These are phyloP conservation scores for Colletotrichum sp. DNA, from an alignment of 2,329 filamentous ascomycete species.

Conservation along the genomic window DNA sequence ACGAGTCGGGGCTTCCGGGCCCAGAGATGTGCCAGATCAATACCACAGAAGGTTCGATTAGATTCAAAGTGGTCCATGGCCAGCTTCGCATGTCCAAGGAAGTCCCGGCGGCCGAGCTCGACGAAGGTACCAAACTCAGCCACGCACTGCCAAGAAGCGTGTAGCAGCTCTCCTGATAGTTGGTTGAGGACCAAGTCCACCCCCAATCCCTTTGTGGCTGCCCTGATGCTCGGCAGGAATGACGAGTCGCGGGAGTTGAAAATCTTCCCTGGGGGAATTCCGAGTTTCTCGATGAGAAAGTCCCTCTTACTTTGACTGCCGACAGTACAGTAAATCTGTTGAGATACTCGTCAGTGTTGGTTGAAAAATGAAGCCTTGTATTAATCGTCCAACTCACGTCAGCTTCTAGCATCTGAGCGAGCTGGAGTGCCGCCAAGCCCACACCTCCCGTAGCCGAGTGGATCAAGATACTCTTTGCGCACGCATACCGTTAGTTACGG, in stretches of 20 bases:
- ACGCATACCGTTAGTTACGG: background rate
- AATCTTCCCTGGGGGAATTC: background rate
- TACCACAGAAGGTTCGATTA: slow-evolving; percentile 36
- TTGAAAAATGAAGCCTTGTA: background rate
- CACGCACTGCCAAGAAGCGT: slow-evolving; percentile 48
- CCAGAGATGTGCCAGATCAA: slow-evolving; percentile 32
- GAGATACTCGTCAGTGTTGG: background rate
- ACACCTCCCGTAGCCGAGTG: slow-evolving; percentile 3
- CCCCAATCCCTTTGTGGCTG: slow-evolving; percentile 13
- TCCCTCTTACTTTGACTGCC: background rate
- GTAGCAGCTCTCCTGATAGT: slow-evolving; percentile 45
- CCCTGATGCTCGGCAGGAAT: background rate
- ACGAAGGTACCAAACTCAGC: slow-evolving; percentile 49
- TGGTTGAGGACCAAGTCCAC: slow-evolving; percentile 47
- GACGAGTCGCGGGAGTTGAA: slow-evolving; percentile 1
- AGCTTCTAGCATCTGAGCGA: background rate
- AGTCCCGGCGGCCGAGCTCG: slow-evolving; percentile 50
- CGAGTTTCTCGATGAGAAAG: background rate
- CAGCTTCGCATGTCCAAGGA: slow-evolving; percentile 43
- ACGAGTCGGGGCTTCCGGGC: background rate
- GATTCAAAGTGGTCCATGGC: slow-evolving; percentile 49
- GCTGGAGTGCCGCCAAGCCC: background rate
- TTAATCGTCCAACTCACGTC: slow-evolving; percentile 17
- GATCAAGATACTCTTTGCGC: slow-evolving; percentile 27
- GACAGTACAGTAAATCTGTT: slow-evolving; percentile 5